These are phyloP conservation scores for Fusarium pilosicola DNA, from an alignment of 2,329 filamentous ascomycete species.

Conservation along the genomic window DNA sequence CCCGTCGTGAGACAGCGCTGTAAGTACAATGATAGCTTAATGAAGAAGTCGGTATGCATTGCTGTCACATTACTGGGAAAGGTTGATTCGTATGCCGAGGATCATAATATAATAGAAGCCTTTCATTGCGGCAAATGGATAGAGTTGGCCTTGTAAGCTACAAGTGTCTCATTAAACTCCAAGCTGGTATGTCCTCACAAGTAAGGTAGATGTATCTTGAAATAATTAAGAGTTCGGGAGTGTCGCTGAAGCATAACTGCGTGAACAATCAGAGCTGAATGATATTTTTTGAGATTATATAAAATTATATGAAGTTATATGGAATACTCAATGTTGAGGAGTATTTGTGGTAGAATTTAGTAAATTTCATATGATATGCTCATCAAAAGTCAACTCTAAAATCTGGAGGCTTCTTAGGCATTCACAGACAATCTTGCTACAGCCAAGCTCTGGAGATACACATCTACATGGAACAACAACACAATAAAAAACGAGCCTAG, in stretches of 20 bases:
- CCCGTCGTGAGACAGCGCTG: too few species aligned
- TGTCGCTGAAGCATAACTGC: not conserved
- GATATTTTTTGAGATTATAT: not conserved
- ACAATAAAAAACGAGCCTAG: not conserved
- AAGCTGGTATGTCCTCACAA: not conserved
- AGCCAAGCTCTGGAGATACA: not conserved
- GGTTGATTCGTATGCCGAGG: not conserved
- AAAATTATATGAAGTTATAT: too few species aligned
- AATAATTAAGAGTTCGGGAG: not conserved
- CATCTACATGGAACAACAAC: not conserved
- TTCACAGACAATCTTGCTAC: not conserved
- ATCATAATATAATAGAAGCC: not conserved
- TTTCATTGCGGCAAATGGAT: not conserved
- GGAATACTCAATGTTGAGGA: not conserved
- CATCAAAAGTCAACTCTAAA: not conserved
- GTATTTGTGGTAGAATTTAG: not conserved
- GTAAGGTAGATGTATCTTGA: not conserved
- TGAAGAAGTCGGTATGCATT: not conserved
- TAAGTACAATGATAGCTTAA: not conserved
- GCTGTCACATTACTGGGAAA: too few species aligned
- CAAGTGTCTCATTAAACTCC: not conserved
- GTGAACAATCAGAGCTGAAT: not conserved
- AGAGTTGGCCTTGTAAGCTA: not conserved
- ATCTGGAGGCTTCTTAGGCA: not conserved
- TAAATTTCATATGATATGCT: not conserved